Conservation (phyloP, 2,329 filamentous ascomycete genomes). For the Pestalotiopsis fici region DNA sequence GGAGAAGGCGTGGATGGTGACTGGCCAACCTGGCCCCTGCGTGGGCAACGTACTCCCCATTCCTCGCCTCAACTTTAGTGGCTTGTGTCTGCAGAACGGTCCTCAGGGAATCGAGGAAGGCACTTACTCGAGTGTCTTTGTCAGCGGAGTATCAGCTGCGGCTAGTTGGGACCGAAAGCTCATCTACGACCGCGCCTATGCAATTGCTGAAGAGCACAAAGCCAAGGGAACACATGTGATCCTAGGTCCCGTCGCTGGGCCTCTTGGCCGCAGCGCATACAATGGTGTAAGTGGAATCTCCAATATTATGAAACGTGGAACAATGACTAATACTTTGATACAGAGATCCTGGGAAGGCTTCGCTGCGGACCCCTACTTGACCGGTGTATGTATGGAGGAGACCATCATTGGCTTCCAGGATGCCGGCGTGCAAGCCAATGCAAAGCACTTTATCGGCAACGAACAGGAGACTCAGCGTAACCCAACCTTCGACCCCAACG, state of each 20-base stretch:
- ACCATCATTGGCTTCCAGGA: conserved; percentile 35
- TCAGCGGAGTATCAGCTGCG: conserved; percentile 67
- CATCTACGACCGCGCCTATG: conserved; percentile 44
- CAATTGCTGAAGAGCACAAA: conserved; percentile 61
- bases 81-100: conserved; percentile 69
- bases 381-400: conserved; percentile 50
- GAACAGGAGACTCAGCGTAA: conserved; percentile 20
- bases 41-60: conserved; percentile 43
- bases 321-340: not conserved
- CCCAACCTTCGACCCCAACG: conserved; percentile 1
- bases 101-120: conserved; percentile 66
- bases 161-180: conserved; percentile 70
- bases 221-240: conserved; percentile 74
- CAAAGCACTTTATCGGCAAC: conserved; percentile 40
- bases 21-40: conserved; percentile 14
- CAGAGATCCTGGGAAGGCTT: conserved; percentile 65
- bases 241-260: conserved; percentile 45
- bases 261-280: conserved; percentile 43
- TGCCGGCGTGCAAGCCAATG: conserved; percentile 37
- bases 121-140: conserved; percentile 70
- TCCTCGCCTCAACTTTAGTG: conserved; percentile 54
- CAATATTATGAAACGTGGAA: not conserved
- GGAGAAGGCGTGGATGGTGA: conserved; percentile 19
- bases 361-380: conserved; percentile 68
- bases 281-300: conserved; percentile 37